These are phyloP conservation scores for Ascochyta fabae DNA, from an alignment of 2,329 filamentous ascomycete species.

Conservation along the genomic window DNA sequence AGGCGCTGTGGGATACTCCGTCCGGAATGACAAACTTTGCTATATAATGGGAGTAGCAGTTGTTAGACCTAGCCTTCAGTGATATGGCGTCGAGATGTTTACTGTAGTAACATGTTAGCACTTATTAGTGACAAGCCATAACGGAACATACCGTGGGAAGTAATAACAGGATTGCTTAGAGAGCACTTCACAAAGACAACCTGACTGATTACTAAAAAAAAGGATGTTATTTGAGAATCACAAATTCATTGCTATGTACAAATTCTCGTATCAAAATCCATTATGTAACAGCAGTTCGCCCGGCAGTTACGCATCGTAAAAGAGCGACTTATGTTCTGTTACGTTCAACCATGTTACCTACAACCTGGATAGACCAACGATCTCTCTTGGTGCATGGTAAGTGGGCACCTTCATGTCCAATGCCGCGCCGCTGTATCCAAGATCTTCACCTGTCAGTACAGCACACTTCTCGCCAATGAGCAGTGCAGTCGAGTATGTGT, in stretches of 20 bases:
- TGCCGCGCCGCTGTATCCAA: constrained; percentile 74
- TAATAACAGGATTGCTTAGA: too few relatives aligned
- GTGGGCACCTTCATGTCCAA: constrained; percentile 76
- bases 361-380: constrained; percentile 51
- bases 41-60: neutral
- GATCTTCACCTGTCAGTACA: constrained; percentile 72
- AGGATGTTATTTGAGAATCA: neutral
- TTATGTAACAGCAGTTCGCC: neutral
- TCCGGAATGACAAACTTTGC: constrained; percentile 45
- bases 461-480: constrained; percentile 79
- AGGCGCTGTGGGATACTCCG: constrained; percentile 47
- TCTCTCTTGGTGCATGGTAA: constrained; percentile 57
- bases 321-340: neutral
- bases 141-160: too few relatives aligned
- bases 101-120: neutral
- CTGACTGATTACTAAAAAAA: too few relatives aligned
- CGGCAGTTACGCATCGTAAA: neutral
- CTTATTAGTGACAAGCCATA: too few relatives aligned
- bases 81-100: neutral
- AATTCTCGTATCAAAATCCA: neutral
- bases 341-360: constrained; percentile 49
- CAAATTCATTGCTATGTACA: neutral
- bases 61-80: too few relatives aligned
- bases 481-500: constrained; percentile 71
- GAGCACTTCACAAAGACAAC: too few relatives aligned